Conservation (phyloP, 495 filamentous ascomycete species). For the Penicillium cinerascens region DNA sequence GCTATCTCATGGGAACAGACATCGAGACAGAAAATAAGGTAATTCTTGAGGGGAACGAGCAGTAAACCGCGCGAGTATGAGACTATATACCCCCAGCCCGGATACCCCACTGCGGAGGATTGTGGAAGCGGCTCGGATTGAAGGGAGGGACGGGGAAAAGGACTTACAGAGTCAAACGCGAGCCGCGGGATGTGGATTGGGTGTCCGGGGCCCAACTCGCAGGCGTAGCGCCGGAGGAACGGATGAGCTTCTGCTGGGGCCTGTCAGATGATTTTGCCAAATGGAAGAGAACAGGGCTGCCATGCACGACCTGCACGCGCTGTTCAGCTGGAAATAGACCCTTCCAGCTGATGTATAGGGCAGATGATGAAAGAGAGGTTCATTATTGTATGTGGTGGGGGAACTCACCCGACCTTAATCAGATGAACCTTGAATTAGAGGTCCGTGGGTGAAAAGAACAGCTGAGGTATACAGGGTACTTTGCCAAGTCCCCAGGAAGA, state of each 20-base stretch:
- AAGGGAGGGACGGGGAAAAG: constrained; percentile 19
- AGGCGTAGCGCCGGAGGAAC: constrained; percentile 37
- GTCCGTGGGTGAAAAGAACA: constrained; percentile 1
- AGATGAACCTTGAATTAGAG: neutral
- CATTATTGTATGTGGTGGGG: neutral
- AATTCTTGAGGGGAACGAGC: neutral
- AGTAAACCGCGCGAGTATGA: neutral
- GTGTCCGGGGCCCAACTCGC: constrained; percentile 11
- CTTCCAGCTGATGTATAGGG: neutral
- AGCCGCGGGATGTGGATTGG: constrained; percentile 15
- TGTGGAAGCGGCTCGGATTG: constrained; percentile 19
- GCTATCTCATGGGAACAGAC: constrained; percentile 24
- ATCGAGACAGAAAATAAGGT: neutral
- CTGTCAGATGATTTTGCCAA: constrained; percentile 22
- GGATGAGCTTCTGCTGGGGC: constrained; percentile 27
- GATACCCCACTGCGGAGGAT: neutral
- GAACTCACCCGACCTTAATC: constrained; percentile 11
- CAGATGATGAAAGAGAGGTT: neutral
- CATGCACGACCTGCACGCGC: neutral
- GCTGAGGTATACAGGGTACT: constrained; percentile 1
- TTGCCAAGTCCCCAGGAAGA: neutral
- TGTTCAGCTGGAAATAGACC: neutral
- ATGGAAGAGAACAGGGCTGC: neutral
- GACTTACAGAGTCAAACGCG: constrained; percentile 18
- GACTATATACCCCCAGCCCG: constrained; percentile 7